Evolutionary conservation across 495 filamentous ascomycete genomes (phyloP).

Genomic region (Hypoxylon intermedium): DNA sequence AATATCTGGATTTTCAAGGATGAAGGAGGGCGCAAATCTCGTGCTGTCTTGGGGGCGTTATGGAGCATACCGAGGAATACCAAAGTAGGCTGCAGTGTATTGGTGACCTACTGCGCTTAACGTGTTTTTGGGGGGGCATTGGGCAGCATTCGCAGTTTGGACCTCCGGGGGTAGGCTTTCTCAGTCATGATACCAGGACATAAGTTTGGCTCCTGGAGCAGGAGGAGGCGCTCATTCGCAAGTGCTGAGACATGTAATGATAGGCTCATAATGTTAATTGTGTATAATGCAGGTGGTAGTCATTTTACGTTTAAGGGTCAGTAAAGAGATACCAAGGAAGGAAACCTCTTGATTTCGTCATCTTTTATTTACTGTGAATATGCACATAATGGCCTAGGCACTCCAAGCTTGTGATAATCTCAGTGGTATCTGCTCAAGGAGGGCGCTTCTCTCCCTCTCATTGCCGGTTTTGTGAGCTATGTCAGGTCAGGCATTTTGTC

Average conservation of each 20-base stretch:
- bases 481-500: no score
- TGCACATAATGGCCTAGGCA: background rate
- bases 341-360: no score
- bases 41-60: constrained; percentile 25
- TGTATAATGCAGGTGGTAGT: constrained; percentile 26
- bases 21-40: constrained; percentile 14
- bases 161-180: constrained; percentile 20
- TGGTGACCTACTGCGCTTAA: background rate
- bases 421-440: no score
- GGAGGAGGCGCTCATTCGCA: background rate
- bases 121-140: constrained; percentile 5
- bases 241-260: constrained; percentile 22
- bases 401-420: no score
- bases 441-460: no score
- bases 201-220: constrained; percentile 19
- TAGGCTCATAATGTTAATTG: constrained; percentile 35
- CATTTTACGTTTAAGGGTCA: constrained; percentile 1
- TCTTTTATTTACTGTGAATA: no score
- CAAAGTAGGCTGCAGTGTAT: constrained; percentile 14
- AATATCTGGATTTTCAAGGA: constrained; percentile 25
- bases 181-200: constrained; percentile 28
- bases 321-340: no score
- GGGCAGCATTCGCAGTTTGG: constrained; percentile 21
- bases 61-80: constrained; percentile 31
- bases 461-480: no score